A percentile compares a stretch with the other conserved stretches of the same genome.
Conservation (phyloP, 805 yeast genomes). For the Candida taoyuanica region DNA sequence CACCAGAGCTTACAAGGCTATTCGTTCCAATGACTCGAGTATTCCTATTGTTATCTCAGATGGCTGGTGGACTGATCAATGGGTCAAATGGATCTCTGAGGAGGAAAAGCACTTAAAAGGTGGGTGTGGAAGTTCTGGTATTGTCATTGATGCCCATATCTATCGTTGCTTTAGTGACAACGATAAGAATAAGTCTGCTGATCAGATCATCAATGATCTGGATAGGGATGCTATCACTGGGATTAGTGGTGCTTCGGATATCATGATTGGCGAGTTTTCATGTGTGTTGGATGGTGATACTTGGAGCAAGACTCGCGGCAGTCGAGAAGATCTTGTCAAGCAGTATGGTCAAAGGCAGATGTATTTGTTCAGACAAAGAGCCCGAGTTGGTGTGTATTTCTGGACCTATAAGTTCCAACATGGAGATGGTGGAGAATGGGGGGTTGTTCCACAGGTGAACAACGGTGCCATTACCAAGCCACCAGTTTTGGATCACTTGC, state of each 20-base stretch:
- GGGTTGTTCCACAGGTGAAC: conserved; percentile 71
- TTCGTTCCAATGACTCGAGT: conserved; percentile 48
- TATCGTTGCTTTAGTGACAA: conserved; percentile 80
- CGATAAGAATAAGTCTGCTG: conserved; percentile 64
- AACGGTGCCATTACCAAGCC: conserved; percentile 49
- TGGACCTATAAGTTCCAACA: conserved; percentile 87
- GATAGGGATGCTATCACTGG: conserved; percentile 45
- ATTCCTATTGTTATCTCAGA: conserved; percentile 83
- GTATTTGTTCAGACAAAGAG: conserved; percentile 43
- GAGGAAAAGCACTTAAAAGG: conserved; percentile 34
- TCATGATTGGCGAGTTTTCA: conserved; percentile 85
- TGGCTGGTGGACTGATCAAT: conserved; percentile 87
- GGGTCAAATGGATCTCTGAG: conserved; percentile 56
- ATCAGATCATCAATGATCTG: conserved; percentile 56
- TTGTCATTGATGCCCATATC: conserved; percentile 78
- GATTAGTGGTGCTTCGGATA: conserved; percentile 51
- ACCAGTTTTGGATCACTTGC: conserved; percentile 28
- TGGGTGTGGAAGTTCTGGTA: conserved; percentile 40
- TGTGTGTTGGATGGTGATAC: conserved; percentile 76
- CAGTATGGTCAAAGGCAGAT: conserved; percentile 59
- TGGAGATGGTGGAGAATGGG: conserved; percentile 98
- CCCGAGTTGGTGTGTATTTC: conserved; percentile 72
- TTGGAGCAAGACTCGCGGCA: conserved; percentile 52
- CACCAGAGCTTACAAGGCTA: conserved; percentile 52
- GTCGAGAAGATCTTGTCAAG: conserved; percentile 51